Base-by-base conservation (phyloP, 129 eudicot genomes). In the Scalesia atractyloides region DNA sequence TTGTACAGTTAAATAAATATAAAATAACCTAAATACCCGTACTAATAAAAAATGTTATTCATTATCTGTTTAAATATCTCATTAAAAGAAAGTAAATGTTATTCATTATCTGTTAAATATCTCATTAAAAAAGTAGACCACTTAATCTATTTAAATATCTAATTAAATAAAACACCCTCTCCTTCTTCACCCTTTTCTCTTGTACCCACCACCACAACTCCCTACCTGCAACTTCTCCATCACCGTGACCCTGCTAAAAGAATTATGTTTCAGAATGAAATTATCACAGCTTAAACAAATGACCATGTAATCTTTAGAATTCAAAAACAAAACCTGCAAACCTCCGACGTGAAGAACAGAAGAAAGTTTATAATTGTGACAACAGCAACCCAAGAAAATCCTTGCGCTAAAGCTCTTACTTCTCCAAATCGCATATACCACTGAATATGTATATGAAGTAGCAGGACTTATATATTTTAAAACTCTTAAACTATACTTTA, bases 351-450 rank as follows among this genome's bases (percentile, higher is more conserved):
- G 80, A 82, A 94, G 78, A 94, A 84, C 57, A 94, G 96, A 64
- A 94, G 96, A 75, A 77, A 94, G 78, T 94, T 86, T 47, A 78
- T 76, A 76, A 85, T 90, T 41, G 99, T 94, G 54, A 86, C 85
- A 81, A 96, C 97, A 75, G 96, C 97, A 46, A 90, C 97, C 99
- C 99, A 94, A 44, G 84, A 76, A 79, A 74, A 76, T 60, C 99
- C 99, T 47, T 88, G 93, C 39, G 99, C 99, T 59, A 90, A 83
- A 43, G 96, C 97, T 79, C 83, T 88, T 66, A 95, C 99, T 83
- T 94, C 98, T 79, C 90, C 97, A 83, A 94, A 78, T 71, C 97
- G 76, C 97, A 94, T 94, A 51, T 96, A 88, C 99, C 99, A 94
- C 99, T 94, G 70, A 64, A 74, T 66, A 72, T 65, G 36, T 37